These are phyloP conservation scores for Sechiopsis laciniata DNA, from an alignment of 306 rosid species.

Conservation along the genomic window DNA sequence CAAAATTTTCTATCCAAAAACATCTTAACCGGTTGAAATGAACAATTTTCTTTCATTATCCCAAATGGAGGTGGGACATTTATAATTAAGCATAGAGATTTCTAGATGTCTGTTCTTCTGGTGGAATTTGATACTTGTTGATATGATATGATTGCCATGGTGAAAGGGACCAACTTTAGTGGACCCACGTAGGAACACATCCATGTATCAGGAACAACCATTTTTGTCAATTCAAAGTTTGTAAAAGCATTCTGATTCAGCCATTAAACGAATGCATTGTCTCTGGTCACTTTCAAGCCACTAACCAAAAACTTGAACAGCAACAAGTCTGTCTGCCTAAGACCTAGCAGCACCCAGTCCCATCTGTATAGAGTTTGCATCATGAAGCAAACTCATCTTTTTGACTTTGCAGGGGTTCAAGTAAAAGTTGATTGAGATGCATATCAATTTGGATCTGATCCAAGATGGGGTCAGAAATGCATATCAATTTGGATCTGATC, in stretches of 20 bases:
- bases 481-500: neutral
- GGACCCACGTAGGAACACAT: slow-evolving; percentile 7
- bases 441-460: too few species aligned
- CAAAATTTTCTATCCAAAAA: too few species aligned
- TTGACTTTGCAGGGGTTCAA: neutral
- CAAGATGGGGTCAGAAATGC: neutral
- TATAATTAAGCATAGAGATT: too few species aligned
- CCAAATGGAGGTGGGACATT: neutral
- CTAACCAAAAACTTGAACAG: slow-evolving; percentile 18
- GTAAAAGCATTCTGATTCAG: slow-evolving; percentile 17
- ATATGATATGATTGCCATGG: slow-evolving; percentile 2
- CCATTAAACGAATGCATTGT: slow-evolving; percentile 15
- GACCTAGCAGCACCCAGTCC: slow-evolving; percentile 11
- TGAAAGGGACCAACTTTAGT: slow-evolving; percentile 20
- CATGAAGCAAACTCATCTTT: slow-evolving; percentile 10
- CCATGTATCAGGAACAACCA: slow-evolving; percentile 18
- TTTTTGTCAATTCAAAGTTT: slow-evolving; percentile 19
- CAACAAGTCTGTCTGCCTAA: neutral
- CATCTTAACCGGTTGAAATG: too few species aligned
- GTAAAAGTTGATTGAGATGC: slow-evolving; percentile 13
- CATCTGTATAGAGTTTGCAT: neutral
- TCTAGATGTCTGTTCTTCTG: neutral
- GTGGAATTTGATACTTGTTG: slow-evolving; percentile 1
- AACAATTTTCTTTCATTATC: neutral
- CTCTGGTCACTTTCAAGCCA: slow-evolving; percentile 15